Evolutionary conservation across 768 basidiomycete genomes (phyloP).

Genomic region (Termitomyces sp.): DNA sequence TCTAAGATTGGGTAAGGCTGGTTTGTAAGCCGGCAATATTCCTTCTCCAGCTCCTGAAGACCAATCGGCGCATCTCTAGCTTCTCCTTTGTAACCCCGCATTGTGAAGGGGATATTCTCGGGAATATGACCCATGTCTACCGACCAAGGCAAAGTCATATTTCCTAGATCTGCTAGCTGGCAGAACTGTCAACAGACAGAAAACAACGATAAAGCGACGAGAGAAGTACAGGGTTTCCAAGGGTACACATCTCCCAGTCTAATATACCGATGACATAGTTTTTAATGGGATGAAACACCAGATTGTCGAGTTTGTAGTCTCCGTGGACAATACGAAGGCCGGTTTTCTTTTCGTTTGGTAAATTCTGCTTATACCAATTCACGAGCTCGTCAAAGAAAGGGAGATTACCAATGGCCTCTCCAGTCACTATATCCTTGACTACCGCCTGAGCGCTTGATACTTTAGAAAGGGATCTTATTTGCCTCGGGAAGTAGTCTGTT

Average conservation of each 20-base stretch:
- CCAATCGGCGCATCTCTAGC: constrained; percentile 53
- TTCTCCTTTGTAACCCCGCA: constrained; percentile 64
- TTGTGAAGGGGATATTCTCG: constrained; percentile 13
- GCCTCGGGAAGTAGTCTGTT: constrained; percentile 86
- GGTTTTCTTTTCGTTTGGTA: constrained; percentile 72
- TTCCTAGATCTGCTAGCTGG: constrained; percentile 84
- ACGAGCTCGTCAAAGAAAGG: constrained; percentile 71
- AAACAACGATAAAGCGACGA: neutral
- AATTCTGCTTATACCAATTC: constrained; percentile 66
- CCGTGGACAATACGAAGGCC: constrained; percentile 92
- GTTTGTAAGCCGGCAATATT: constrained; percentile 66
- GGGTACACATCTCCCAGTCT: constrained; percentile 96
- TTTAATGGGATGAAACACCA: constrained; percentile 91
- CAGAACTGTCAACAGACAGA: neutral
- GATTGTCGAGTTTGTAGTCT: constrained; percentile 97
- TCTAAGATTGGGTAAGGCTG: constrained; percentile 72
- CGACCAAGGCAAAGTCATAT: constrained; percentile 83
- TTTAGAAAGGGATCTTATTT: constrained; percentile 83
- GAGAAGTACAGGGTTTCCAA: constrained; percentile 77
- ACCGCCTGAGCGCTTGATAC: constrained; percentile 78
- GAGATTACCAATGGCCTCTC: constrained; percentile 58
- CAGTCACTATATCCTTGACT: constrained; percentile 61
- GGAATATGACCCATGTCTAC: constrained; percentile 42
- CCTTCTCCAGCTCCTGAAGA: constrained; percentile 71
- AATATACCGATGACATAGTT: constrained; percentile 91